Base-by-base conservation (phyloP, 768 basidiomycete genomes). In the Hericium erinaceus region DNA sequence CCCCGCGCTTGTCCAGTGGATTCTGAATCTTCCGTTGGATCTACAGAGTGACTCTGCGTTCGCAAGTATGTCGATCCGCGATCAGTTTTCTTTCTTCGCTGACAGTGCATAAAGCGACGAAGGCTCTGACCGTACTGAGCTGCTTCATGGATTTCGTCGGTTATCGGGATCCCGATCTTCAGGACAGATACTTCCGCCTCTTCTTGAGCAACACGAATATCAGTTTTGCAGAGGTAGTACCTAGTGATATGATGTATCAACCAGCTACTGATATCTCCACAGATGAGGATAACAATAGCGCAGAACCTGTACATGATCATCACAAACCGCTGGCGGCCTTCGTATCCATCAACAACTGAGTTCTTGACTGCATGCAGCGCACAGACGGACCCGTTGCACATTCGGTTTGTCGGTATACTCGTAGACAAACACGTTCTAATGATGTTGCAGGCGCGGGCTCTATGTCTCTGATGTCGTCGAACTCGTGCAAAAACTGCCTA, bases 41-140 rank as follows among this genome's bases (percentile, higher is more conserved):
- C 91, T 95, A 68, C 79, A 81, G 39, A 81, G 85, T 49, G 89
- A 90, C 61, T 95, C 92, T 28, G 89, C 91, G 2, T 97, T 97
- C 68, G 80, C 85, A 61, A 86, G 92, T 89, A 72, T 67, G 82
- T 74, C 6, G 37, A 33, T 59, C 46, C 54, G 7, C 9, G 9
- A 33, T 33, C 9, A 33, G 1, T 33, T 33, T 10, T 8, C 9
- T 10, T 33, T 33, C 33, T 33, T 33, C 33, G 33, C 33, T 33
- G 33, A 33, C 33, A 33, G 33, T 8, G 7, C 33, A 33, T 26
- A 22, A 65, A 93, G 92, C 91, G 77, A 86, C 79, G 63, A 93
- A 93, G 66, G 72, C 88, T 1, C 73, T 94, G 5, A 76, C 81
- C 39, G 69, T 88, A 10, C 77, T 90, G 59, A 80, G 81, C 16